A percentile compares a stretch with the other conserved stretches of the same genome.
Evolutionary conservation across 495 filamentous ascomycete species (phyloP).

Genomic region (Aspergillus sclerotiicarbonarius): DNA sequence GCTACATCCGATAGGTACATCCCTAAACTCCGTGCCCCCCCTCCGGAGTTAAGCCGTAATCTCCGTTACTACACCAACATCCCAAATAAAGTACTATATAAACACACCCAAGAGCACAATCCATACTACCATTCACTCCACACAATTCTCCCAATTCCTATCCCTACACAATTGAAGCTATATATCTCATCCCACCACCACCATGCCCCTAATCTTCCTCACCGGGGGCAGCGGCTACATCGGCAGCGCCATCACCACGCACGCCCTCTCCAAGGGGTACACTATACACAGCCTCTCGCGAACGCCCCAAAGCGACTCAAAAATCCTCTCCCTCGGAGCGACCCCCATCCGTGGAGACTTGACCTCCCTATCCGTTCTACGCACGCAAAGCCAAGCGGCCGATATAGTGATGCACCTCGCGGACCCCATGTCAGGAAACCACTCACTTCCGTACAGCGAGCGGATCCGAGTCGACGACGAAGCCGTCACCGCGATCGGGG

Average conservation of each 20-base stretch:
- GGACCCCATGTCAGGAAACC: background rate
- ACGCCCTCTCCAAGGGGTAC: constrained; percentile 35
- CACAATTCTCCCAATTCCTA: no score
- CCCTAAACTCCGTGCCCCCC: no score
- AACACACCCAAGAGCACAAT: no score
- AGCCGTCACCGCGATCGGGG: background rate
- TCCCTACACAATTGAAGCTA: no score
- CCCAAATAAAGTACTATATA: no score
- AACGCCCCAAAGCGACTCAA: background rate
- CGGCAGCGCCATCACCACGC: constrained; percentile 28
- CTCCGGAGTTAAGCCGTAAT: no score
- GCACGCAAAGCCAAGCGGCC: background rate
- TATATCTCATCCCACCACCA: no score
- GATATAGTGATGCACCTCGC: background rate
- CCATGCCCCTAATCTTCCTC: constrained; percentile 38
- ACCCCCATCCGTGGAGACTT: background rate
- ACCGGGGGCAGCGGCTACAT: constrained; percentile 45
- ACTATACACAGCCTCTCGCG: constrained; percentile 30
- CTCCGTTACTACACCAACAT: no score
- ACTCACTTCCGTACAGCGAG: background rate
- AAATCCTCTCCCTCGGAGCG: background rate
- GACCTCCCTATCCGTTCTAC: background rate
- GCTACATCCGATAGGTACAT: no score
- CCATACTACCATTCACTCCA: no score
- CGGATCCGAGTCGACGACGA: background rate